Percentiles rank a stretch among this genome's conserved stretches.
phyloP scores from a whole-genome alignment of 2,329 filamentous ascomycete genomes.

The Aureobasidium musti region DNA sequence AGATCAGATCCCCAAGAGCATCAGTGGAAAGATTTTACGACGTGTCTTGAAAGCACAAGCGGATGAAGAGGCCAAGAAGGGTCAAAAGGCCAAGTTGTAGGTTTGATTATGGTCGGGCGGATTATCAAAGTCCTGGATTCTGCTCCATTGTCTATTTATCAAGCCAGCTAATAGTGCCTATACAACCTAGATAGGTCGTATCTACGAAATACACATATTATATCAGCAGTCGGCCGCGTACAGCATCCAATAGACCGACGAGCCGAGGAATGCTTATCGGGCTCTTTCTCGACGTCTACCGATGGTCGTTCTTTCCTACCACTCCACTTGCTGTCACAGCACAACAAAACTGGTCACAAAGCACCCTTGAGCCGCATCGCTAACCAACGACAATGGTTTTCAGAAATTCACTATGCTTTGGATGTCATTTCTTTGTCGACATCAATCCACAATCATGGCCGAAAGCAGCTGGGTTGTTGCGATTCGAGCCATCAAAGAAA shows the following conservation, averaged over 20 bases:
- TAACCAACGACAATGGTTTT: not conserved
- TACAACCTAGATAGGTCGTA: not conserved
- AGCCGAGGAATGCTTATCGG: conserved; percentile 11
- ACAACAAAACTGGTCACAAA: not conserved
- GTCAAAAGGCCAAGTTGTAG: conserved; percentile 47
- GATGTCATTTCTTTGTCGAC: not conserved
- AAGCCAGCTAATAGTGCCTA: not conserved
- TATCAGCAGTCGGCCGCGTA: not conserved
- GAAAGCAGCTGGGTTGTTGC: not conserved
- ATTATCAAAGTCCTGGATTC: not conserved
- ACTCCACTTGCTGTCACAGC: not conserved
- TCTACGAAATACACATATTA: too few species aligned
- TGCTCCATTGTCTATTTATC: not conserved
- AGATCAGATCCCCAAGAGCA: conserved; percentile 52
- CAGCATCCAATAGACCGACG: not conserved
- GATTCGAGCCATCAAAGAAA: conserved; percentile 4
- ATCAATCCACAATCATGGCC: not conserved
- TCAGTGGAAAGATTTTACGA: conserved; percentile 52
- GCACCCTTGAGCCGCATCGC: not conserved
- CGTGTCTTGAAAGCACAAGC: conserved; percentile 49
- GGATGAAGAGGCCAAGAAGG: conserved; percentile 45
- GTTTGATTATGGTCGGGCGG: not conserved
- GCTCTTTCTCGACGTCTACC: not conserved
- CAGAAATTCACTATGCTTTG: not conserved
- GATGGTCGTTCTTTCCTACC: not conserved